Base-by-base conservation (phyloP, 371 early-diverging fungal genomes). In the Caulochytrium protostelioides region DNA sequence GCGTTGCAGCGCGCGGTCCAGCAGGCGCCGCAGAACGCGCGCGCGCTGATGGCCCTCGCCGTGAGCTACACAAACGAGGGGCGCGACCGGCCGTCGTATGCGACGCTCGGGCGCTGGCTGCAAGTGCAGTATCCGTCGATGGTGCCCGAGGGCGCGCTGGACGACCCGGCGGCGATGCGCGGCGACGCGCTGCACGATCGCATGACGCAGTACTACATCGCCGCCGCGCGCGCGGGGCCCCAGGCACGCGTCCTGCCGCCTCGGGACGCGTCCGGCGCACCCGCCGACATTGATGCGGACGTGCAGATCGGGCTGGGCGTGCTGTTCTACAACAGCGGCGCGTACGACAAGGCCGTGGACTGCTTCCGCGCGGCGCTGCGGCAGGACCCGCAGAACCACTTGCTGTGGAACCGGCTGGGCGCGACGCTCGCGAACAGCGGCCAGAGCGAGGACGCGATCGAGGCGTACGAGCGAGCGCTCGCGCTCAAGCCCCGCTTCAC, bases 221-320 rank as follows among this genome's bases (percentile, higher is more conserved):
- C 32, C 10, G 15, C 35, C 1, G 38, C 38, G 2, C 13, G 31
- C 12, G n/a, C n/a, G n/a, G n/a, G n/a, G n/a, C n/a, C n/a, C n/a
- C n/a, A n/a, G n/a, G n/a, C n/a, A n/a, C n/a, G n/a, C n/a, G n/a
- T n/a, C n/a, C n/a, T n/a, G n/a, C n/a, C n/a, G n/a, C n/a, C n/a
- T n/a, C n/a, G n/a, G n/a, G n/a, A n/a, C n/a, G n/a, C n/a, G n/a
- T n/a, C n/a, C n/a, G n/a, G n/a, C n/a, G n/a, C n/a, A n/a, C n/a
- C n/a, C n/a, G n/a, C n/a, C n/a, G n/a, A n/a, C n/a, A n/a, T n/a
- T n/a, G n/a, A 84, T 43, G 65, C 83, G 0, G 79, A 86, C 44
- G 80, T 92, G 0, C 91, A 95, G 53, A 66, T 86, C 23, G 91
- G 80, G 0, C 63, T 95, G 4, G 97, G 94, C 3, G 76, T 95